Evolutionary conservation across 768 basidiomycete genomes (phyloP).

Genomic region (Hypholoma sublateritium): DNA sequence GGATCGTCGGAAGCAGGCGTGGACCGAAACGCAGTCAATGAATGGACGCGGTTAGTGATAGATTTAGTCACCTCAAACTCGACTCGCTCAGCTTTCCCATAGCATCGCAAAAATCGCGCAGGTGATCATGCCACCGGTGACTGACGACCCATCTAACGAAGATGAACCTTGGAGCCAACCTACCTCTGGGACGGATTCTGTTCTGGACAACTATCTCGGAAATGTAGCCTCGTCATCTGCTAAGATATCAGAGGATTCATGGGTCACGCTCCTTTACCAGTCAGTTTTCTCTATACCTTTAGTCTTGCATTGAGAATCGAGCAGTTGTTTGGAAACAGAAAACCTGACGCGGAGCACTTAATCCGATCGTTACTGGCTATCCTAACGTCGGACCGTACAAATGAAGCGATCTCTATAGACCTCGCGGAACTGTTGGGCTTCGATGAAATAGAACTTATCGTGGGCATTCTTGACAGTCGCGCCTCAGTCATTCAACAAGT

Average conservation of each 20-base stretch:
- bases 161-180: slow-evolving; percentile 7
- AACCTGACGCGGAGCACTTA: slow-evolving; percentile 11
- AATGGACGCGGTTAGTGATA: slow-evolving; percentile 15
- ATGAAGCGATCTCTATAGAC: slow-evolving; percentile 77
- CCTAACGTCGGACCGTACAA: slow-evolving; percentile 48
- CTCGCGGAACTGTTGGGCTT: slow-evolving; percentile 82
- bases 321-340: background rate
- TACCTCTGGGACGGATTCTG: slow-evolving; percentile 14
- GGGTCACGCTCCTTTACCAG: slow-evolving; percentile 11
- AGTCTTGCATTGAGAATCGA: background rate
- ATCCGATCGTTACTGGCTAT: slow-evolving; percentile 19
- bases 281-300: slow-evolving; percentile 1
- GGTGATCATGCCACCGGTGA: background rate
- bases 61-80: background rate
- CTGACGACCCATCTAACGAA: background rate
- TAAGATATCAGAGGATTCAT: background rate
- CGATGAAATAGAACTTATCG: slow-evolving; percentile 78
- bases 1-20: slow-evolving; percentile 8
- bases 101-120: background rate
- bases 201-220: slow-evolving; percentile 8
- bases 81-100: background rate
- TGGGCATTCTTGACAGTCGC: slow-evolving; percentile 66
- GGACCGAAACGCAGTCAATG: slow-evolving; percentile 5
- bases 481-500: slow-evolving; percentile 49
- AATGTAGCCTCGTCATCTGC: slow-evolving; percentile 1